phyloP scores from a whole-genome alignment of 768 basidiomycete species.

The Cytidiella melzeri region DNA sequence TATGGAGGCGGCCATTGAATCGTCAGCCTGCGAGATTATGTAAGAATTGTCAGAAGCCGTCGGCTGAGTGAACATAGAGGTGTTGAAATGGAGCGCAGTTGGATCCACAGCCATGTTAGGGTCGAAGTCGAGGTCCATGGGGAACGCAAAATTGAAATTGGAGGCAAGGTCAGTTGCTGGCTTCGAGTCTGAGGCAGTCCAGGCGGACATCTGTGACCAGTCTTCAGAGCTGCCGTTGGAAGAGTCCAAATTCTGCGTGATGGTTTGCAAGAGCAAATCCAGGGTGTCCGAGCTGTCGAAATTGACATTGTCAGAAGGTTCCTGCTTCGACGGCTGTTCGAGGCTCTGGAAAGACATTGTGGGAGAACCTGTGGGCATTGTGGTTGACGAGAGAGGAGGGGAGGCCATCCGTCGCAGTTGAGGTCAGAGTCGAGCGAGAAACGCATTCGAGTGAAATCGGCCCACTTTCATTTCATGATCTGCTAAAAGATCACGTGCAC shows the following conservation, averaged over 20 bases:
- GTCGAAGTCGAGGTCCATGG: slow-evolving; percentile 60
- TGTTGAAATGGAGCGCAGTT: slow-evolving; percentile 48
- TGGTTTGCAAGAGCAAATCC: slow-evolving; percentile 24
- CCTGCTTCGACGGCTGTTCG: slow-evolving; percentile 11
- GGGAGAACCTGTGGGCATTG: slow-evolving; percentile 21
- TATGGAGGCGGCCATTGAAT: slow-evolving; percentile 10
- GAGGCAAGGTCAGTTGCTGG: slow-evolving; percentile 31
- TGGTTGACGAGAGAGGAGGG: slow-evolving; percentile 21
- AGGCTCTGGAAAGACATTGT: slow-evolving; percentile 14
- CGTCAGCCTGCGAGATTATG: background rate
- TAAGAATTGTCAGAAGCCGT: slow-evolving; percentile 14
- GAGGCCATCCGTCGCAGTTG: slow-evolving; percentile 19
- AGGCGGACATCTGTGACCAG: slow-evolving; percentile 50
- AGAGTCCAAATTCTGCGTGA: slow-evolving; percentile 16
- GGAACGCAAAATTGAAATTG: slow-evolving; percentile 34
- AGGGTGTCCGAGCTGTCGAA: slow-evolving; percentile 19
- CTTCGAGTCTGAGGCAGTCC: slow-evolving; percentile 30
- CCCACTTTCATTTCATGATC: slow-evolving; percentile 7
- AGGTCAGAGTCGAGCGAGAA: slow-evolving; percentile 8
- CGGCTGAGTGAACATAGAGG: slow-evolving; percentile 24
- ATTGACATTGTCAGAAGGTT: slow-evolving; percentile 15
- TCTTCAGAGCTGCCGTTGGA: slow-evolving; percentile 34
- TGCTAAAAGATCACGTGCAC: background rate
- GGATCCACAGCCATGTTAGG: slow-evolving; percentile 60
- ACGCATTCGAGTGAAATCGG: slow-evolving; percentile 1